These are phyloP conservation scores for Botrytis cinerea DNA, from an alignment of 2,329 filamentous ascomycete genomes.

Conservation along the genomic window DNA sequence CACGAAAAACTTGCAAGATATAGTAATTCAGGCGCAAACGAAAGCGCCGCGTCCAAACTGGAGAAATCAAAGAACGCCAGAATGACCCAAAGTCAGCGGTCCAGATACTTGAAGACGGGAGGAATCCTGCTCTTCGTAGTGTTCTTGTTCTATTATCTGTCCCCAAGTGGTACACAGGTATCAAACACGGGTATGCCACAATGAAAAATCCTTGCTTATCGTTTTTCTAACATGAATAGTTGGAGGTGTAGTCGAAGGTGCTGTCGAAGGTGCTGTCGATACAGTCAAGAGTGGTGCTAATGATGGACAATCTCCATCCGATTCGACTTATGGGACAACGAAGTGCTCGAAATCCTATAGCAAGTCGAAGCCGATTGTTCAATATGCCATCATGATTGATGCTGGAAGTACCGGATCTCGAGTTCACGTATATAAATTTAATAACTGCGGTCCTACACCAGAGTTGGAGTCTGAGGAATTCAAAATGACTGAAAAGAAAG, in stretches of 20 bases:
- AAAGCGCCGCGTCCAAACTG: slow-evolving; percentile 47
- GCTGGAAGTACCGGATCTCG: slow-evolving; percentile 96
- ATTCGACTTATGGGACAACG: slow-evolving; percentile 65
- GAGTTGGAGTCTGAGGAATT: slow-evolving; percentile 93
- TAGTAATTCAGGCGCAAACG: slow-evolving; percentile 48
- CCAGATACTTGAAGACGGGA: slow-evolving; percentile 66
- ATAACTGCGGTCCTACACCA: slow-evolving; percentile 95
- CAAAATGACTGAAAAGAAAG: slow-evolving; percentile 85
- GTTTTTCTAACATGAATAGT: slow-evolving; percentile 27
- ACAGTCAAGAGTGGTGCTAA: slow-evolving; percentile 30
- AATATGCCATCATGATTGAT: slow-evolving; percentile 99
- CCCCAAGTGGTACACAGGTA: slow-evolving; percentile 52
- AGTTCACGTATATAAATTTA: slow-evolving; percentile 99
- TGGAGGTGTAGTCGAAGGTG: slow-evolving; percentile 26
- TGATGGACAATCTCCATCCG: slow-evolving; percentile 56
- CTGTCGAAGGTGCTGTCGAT: slow-evolving; percentile 29
- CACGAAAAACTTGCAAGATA: slow-evolving; percentile 67
- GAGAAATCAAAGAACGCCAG: slow-evolving; percentile 58
- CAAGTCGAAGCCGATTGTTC: slow-evolving; percentile 87
- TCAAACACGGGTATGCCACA: slow-evolving; percentile 33
- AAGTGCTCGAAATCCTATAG: slow-evolving; percentile 83
- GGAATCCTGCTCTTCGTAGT: slow-evolving; percentile 62
- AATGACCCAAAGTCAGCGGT: slow-evolving; percentile 65
- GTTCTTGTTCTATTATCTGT: slow-evolving; percentile 64
- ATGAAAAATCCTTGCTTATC: background rate